These are phyloP conservation scores for Fonsecaea multimorphosa DNA, from an alignment of 2,329 filamentous ascomycete species.

Conservation along the genomic window DNA sequence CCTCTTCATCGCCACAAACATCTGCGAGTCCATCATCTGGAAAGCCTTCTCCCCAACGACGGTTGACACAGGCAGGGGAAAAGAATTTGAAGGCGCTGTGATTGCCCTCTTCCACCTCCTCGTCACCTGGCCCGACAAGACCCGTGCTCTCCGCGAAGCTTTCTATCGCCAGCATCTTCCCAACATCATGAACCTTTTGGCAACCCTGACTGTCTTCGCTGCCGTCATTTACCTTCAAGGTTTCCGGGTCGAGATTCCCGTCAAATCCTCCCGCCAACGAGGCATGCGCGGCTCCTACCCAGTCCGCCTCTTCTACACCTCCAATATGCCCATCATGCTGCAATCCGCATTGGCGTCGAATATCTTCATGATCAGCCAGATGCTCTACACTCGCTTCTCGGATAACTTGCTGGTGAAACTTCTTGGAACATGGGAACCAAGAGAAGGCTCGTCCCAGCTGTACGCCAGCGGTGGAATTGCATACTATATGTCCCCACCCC, in stretches of 20 bases:
- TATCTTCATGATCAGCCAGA: slow-evolving; percentile 98
- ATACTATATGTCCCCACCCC: slow-evolving; percentile 99
- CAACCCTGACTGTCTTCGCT: slow-evolving; percentile 90
- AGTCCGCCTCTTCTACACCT: slow-evolving; percentile 98
- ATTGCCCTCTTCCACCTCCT: slow-evolving; percentile 97
- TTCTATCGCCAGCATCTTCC: slow-evolving; percentile 99
- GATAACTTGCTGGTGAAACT: slow-evolving; percentile 98
- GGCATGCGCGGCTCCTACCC: slow-evolving; percentile 98
- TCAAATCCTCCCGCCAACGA: slow-evolving; percentile 99
- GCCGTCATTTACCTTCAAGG: slow-evolving; percentile 99
- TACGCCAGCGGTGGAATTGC: slow-evolving; percentile 91
- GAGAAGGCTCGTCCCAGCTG: slow-evolving; percentile 94
- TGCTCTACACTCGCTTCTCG: slow-evolving; percentile 98
- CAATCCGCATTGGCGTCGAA: slow-evolving; percentile 98
- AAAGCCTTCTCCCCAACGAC: slow-evolving; percentile 99
- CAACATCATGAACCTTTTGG: slow-evolving; percentile 98
- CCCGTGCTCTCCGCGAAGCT: slow-evolving; percentile 94
- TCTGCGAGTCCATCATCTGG: slow-evolving; percentile 99
- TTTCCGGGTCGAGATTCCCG: slow-evolving; percentile 99
- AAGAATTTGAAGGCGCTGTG: slow-evolving; percentile 98
- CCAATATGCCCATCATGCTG: slow-evolving; percentile 99
- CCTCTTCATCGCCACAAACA: slow-evolving; percentile 99
- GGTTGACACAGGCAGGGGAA: slow-evolving; percentile 98
- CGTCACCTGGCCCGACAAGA: slow-evolving; percentile 99
- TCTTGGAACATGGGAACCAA: slow-evolving; percentile 97